These are phyloP conservation scores for Trametes sp. DNA, from an alignment of 1,284 basidiomycete species.

Conservation along the genomic window DNA sequence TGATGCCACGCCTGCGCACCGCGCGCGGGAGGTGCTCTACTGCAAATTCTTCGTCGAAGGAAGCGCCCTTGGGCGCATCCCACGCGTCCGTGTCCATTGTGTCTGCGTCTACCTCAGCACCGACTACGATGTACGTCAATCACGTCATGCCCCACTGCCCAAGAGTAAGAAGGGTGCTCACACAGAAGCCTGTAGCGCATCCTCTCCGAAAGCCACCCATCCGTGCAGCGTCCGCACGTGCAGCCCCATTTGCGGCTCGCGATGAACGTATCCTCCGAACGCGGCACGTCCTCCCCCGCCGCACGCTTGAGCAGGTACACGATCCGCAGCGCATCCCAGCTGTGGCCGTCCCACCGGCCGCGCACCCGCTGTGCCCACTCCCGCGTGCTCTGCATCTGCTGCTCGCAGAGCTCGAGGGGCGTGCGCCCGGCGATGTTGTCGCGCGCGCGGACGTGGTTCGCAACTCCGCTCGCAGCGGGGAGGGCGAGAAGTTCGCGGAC, in stretches of 20 bases:
- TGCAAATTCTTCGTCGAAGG: background rate
- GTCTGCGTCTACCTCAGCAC: constrained; percentile 3
- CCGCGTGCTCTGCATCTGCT: constrained; percentile 11
- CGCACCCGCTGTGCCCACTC: constrained; percentile 13
- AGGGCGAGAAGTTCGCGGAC: constrained; percentile 18
- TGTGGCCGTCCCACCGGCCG: constrained; percentile 5
- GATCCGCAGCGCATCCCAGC: background rate
- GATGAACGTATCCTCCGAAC: constrained; percentile 21
- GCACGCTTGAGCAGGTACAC: constrained; percentile 19
- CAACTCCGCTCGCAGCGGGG: constrained; percentile 4
- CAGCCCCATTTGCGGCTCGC: constrained; percentile 26
- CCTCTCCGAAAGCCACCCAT: constrained; percentile 32
- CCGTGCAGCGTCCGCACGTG: constrained; percentile 31
- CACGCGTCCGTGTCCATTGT: background rate
- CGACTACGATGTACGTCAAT: background rate
- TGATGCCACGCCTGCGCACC: background rate
- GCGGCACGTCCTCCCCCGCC: constrained; percentile 10
- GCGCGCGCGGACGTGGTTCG: constrained; percentile 8
- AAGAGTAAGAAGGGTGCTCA: background rate
- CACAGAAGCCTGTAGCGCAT: constrained; percentile 25
- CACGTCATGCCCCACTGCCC: background rate
- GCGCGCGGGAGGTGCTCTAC: background rate
- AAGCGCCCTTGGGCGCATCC: background rate
- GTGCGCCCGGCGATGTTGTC: constrained; percentile 23
- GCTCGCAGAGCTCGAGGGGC: constrained; percentile 27